Evolutionary conservation across 2,329 filamentous ascomycete species (phyloP).

Genomic region (Ophiostoma sp.): DNA sequence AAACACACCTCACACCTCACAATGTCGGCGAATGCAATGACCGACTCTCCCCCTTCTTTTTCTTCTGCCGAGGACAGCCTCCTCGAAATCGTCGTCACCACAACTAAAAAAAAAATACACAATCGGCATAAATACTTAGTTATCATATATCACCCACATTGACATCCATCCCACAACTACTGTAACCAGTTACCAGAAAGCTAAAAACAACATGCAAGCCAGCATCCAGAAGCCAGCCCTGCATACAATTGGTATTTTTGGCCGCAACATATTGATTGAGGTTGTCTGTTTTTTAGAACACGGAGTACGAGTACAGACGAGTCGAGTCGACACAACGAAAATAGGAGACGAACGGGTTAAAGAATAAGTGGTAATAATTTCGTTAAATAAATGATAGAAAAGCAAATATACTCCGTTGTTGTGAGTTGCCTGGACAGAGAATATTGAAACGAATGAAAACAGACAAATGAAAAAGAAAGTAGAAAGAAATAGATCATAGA

Average conservation of each 20-base stretch:
- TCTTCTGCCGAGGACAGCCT: not conserved
- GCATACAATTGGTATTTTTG: not conserved
- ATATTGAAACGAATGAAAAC: not conserved
- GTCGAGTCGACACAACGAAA: not conserved
- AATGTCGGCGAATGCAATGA: not conserved
- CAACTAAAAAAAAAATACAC: not conserved
- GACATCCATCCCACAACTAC: not conserved
- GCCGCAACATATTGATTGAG: not conserved
- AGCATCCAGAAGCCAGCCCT: not conserved
- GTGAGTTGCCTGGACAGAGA: not conserved
- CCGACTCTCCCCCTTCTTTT: not conserved
- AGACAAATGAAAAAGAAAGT: not conserved
- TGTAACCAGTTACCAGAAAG: not conserved
- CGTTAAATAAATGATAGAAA: not conserved
- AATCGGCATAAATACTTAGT: not conserved
- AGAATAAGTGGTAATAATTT: not conserved
- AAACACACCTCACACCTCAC: not conserved
- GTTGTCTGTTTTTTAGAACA: not conserved
- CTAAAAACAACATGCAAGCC: not conserved
- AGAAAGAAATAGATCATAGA: not conserved
- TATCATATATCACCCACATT: not conserved
- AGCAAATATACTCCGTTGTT: not conserved
- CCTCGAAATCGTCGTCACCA: constrained; percentile 30
- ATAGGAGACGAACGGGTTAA: not conserved
- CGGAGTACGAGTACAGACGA: not conserved